Evolutionary conservation across 139 green algal genomes (phyloP).

Genomic region (Tetradesmus lagerheimii): DNA sequence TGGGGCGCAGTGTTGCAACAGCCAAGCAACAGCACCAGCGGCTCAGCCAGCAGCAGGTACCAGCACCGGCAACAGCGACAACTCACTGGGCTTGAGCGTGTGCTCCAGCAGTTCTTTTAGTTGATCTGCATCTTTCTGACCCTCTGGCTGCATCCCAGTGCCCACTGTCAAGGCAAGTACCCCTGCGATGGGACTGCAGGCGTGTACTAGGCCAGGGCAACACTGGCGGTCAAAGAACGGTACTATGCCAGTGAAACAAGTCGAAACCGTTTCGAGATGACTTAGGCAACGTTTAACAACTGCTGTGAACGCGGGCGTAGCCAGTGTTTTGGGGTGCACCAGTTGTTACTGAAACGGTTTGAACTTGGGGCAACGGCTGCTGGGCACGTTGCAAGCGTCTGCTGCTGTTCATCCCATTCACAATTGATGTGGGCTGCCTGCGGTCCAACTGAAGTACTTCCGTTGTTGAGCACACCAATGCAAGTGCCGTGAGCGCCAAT

Average conservation of each 20-base stretch:
- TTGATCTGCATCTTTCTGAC: background rate
- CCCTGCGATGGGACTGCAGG: background rate
- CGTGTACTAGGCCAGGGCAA: background rate
- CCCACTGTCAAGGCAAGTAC: background rate
- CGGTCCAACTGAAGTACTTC: background rate
- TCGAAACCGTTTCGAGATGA: too few species aligned
- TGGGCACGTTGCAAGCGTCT: background rate
- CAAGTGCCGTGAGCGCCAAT: background rate
- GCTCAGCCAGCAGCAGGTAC: too few species aligned
- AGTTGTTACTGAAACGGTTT: background rate
- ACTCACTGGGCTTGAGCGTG: slow-evolving; percentile 2
- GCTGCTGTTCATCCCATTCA: background rate
- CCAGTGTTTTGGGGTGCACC: background rate
- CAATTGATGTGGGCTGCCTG: background rate
- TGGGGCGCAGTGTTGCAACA: background rate
- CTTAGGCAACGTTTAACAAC: too few species aligned
- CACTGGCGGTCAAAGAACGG: background rate
- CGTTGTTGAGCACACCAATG: background rate
- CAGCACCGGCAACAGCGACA: background rate
- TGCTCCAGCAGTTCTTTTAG: background rate
- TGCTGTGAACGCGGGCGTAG: too few species aligned
- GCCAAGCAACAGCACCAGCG: background rate
- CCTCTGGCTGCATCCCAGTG: background rate
- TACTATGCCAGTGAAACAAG: too few species aligned
- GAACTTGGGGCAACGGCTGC: background rate